These are phyloP conservation scores for Cercospora sojina DNA, from an alignment of 2,329 filamentous ascomycete genomes.

Conservation along the genomic window DNA sequence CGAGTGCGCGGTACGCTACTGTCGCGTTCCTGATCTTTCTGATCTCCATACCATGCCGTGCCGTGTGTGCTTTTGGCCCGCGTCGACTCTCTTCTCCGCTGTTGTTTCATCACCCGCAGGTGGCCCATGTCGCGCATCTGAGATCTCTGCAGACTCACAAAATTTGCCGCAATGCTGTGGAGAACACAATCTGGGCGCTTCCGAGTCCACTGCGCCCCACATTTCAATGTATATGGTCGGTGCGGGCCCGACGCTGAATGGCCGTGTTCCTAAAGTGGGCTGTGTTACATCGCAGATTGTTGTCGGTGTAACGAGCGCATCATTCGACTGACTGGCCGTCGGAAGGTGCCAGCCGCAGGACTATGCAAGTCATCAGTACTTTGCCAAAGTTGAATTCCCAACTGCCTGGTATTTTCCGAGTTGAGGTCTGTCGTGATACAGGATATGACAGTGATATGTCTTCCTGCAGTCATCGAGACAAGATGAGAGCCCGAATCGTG, in stretches of 20 bases:
- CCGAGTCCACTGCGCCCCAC: background rate
- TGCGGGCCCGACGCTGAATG: conserved; percentile 8
- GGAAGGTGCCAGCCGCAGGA: background rate
- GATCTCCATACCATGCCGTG: conserved; percentile 34
- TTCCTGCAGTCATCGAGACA: conserved; percentile 9
- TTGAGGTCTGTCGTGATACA: background rate
- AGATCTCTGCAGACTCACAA: conserved; percentile 14
- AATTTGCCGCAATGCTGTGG: conserved; percentile 8
- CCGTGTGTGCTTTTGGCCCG: conserved; percentile 23
- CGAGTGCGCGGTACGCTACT: conserved; percentile 29
- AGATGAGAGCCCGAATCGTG: background rate
- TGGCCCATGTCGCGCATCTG: conserved; percentile 19
- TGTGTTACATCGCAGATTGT: conserved; percentile 12
- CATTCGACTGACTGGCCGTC: background rate
- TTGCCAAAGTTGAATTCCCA: background rate
- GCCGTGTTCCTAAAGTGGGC: conserved; percentile 4
- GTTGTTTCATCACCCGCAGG: conserved; percentile 31
- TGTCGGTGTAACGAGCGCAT: conserved; percentile 5
- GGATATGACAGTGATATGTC: conserved; percentile 1
- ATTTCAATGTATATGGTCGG: background rate
- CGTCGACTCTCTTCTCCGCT: conserved; percentile 11
- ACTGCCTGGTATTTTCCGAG: background rate
- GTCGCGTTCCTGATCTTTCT: conserved; percentile 40
- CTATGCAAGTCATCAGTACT: background rate
- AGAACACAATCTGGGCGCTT: conserved; percentile 7